These are phyloP conservation scores for Lichenothelia convexa DNA, from an alignment of 495 filamentous ascomycete genomes.

Conservation along the genomic window DNA sequence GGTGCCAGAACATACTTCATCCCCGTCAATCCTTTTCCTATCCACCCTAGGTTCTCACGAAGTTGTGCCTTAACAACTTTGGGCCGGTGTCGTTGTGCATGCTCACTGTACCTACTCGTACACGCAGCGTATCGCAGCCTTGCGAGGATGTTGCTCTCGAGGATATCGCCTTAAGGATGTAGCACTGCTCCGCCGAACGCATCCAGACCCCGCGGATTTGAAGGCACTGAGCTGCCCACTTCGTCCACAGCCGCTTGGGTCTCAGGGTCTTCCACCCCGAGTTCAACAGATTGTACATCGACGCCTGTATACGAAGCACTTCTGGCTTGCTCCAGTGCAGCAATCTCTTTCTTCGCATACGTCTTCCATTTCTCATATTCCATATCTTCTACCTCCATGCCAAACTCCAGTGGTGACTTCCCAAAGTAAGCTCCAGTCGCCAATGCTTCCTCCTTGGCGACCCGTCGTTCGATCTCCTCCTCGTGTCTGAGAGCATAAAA, in stretches of 20 bases:
- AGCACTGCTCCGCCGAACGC: slow-evolving; percentile 12
- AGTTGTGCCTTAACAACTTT: too few relatives aligned
- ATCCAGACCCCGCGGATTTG: slow-evolving; percentile 10
- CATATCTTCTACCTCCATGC: slow-evolving; percentile 66
- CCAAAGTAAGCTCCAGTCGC: slow-evolving; percentile 76
- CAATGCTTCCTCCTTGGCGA: slow-evolving; percentile 77
- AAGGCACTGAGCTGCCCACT: slow-evolving; percentile 7
- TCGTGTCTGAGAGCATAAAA: slow-evolving; percentile 71
- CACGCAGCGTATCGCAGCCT: neutral
- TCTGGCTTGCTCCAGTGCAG: slow-evolving; percentile 25
- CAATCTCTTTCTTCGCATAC: slow-evolving; percentile 47
- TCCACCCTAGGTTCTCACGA: too few relatives aligned
- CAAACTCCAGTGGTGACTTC: slow-evolving; percentile 48
- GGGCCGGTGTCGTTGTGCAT: too few relatives aligned
- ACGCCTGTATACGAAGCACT: slow-evolving; percentile 31
- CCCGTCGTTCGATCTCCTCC: slow-evolving; percentile 65
- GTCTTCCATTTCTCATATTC: slow-evolving; percentile 63
- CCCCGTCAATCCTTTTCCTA: too few relatives aligned
- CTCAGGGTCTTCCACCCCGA: slow-evolving; percentile 13
- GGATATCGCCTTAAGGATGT: slow-evolving; percentile 9
- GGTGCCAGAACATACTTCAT: too few relatives aligned
- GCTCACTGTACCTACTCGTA: neutral
- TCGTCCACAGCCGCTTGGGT: slow-evolving; percentile 4
- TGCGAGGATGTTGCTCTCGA: neutral
- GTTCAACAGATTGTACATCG: slow-evolving; percentile 16